Conservation (phyloP, 1,284 basidiomycete species). For the Tilletia horrida region DNA sequence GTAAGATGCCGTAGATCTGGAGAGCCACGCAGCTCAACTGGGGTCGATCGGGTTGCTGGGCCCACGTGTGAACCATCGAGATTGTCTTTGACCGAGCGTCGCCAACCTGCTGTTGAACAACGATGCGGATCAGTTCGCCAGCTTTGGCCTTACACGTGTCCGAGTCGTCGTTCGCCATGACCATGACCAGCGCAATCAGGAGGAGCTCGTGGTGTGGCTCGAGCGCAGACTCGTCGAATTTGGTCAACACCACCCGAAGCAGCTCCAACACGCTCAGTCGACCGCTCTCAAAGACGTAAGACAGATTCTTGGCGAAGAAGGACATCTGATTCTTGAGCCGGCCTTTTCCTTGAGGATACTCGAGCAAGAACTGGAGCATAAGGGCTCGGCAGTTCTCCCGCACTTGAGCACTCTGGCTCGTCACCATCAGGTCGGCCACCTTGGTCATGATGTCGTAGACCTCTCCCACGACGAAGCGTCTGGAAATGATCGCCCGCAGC, state of each 20-base stretch:
- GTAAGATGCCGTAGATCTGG: conserved; percentile 59
- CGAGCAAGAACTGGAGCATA: conserved; percentile 88
- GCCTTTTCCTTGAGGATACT: conserved; percentile 94
- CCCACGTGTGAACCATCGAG: conserved; percentile 78
- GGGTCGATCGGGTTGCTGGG: conserved; percentile 62
- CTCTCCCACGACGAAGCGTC: conserved; percentile 89
- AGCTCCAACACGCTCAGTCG: conserved; percentile 88
- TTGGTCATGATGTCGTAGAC: conserved; percentile 97
- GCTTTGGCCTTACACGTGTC: conserved; percentile 83
- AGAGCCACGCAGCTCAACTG: conserved; percentile 70
- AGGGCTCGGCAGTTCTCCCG: conserved; percentile 86
- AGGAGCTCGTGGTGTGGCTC: conserved; percentile 81
- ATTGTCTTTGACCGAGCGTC: conserved; percentile 59
- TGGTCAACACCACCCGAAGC: conserved; percentile 73
- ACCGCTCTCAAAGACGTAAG: conserved; percentile 86
- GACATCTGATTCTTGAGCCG: conserved; percentile 82
- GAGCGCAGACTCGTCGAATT: conserved; percentile 76
- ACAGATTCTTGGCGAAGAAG: conserved; percentile 88
- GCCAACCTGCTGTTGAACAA: conserved; percentile 64
- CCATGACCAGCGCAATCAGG: conserved; percentile 87
- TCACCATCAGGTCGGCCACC: conserved; percentile 90
- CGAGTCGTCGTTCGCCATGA: conserved; percentile 88
- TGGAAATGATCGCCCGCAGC: conserved; percentile 83
- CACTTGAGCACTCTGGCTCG: conserved; percentile 82
- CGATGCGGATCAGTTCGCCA: conserved; percentile 71